phyloP scores from a whole-genome alignment of 75 land plant species.

The Pinus albicaulis region DNA sequence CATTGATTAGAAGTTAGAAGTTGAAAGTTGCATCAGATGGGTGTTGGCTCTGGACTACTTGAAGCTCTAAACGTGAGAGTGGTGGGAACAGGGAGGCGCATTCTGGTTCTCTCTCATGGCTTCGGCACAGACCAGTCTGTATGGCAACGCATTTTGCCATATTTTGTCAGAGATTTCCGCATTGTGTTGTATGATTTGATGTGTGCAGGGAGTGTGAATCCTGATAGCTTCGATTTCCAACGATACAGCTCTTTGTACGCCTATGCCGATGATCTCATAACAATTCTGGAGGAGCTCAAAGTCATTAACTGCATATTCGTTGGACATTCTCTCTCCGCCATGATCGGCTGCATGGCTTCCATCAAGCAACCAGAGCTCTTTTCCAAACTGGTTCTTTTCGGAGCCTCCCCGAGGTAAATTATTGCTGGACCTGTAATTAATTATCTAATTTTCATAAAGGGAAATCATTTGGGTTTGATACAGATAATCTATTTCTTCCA shows the following conservation, averaged over 20 bases:
- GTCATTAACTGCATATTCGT: constrained; percentile 58
- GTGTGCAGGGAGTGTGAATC: constrained; percentile 80
- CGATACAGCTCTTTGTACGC: constrained; percentile 57
- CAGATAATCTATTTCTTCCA: no score
- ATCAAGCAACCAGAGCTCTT: constrained; percentile 66
- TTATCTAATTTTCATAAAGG: no score
- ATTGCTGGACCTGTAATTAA: no score
- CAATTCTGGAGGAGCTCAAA: constrained; percentile 54
- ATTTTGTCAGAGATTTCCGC: constrained; percentile 36
- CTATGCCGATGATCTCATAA: constrained; percentile 66
- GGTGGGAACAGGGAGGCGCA: constrained; percentile 43
- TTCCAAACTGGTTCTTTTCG: constrained; percentile 69
- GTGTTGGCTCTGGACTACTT: constrained; percentile 15
- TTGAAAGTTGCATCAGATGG: neutral
- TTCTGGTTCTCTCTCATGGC: constrained; percentile 78
- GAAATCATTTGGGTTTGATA: no score
- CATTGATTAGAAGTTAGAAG: no score
- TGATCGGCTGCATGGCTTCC: constrained; percentile 78
- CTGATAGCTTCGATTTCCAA: constrained; percentile 59
- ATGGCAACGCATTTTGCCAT: constrained; percentile 61
- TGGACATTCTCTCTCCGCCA: constrained; percentile 85
- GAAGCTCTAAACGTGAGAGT: constrained; percentile 65
- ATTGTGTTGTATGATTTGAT: constrained; percentile 70
- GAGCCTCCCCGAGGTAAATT: constrained; percentile 76
- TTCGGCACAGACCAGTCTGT: constrained; percentile 81